Evolutionary conservation across 1,284 basidiomycete species (phyloP).

Genomic region (Heterobasidion parviporum): DNA sequence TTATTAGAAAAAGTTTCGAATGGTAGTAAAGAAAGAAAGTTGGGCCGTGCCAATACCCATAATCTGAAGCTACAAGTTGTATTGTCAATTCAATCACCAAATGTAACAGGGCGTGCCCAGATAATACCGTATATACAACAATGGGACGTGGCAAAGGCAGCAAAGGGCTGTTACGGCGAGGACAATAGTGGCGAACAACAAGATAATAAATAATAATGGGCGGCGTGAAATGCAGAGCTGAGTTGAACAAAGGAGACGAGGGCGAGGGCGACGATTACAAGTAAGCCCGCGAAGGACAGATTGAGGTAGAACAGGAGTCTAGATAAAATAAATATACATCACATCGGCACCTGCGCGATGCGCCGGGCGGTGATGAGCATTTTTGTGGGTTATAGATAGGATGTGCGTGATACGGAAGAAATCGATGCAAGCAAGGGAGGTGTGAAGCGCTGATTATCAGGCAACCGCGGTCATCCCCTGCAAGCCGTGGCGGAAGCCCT

Average conservation of each 20-base stretch:
- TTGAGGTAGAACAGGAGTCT: neutral
- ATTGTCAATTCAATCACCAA: neutral
- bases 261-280: conserved; percentile 7
- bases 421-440: too few relatives aligned
- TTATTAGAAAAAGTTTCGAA: too few relatives aligned
- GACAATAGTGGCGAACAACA: neutral
- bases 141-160: neutral
- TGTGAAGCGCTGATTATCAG: neutral
- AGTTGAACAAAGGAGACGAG: neutral
- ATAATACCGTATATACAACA: neutral
- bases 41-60: neutral
- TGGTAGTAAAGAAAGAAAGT: too few relatives aligned
- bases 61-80: neutral
- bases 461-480: neutral
- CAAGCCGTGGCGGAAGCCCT: neutral
- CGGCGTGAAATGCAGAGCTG: too few relatives aligned
- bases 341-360: neutral
- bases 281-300: neutral
- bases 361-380: neutral
- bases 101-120: neutral
- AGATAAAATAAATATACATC: neutral
- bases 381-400: neutral
- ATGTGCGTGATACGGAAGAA: too few relatives aligned
- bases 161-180: neutral
- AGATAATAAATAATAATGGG: neutral